Base-by-base conservation (phyloP, 345 rosid genomes). In the Syzygium aqueum region DNA sequence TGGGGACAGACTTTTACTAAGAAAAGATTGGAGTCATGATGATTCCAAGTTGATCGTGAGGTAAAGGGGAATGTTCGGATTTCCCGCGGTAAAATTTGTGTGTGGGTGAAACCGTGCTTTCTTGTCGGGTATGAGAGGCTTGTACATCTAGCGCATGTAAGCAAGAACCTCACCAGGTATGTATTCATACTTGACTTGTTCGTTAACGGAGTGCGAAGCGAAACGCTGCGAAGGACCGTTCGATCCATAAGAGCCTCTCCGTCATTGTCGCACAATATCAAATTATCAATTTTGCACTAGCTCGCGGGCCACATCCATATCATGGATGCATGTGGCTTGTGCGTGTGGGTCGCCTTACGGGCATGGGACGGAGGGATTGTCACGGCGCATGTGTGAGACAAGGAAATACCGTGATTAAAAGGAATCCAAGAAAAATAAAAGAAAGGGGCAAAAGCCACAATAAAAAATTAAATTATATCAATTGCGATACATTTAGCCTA, bases 71-170 rank as follows among this genome's bases (percentile, higher is more conserved):
- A 57, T 23, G 63, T 57, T 57, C 63, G 22, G 63, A 57, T 57
- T 25, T 25, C 28, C 14, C 30, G 16, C 5, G 16, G 30, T 27
- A 27, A 28, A 13, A 13, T 0, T 27, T 28, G 65, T 2, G 65
- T 2, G 28, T 0, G 16, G 17, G 4, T 15, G 0, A 13, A 13
- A 0, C 5, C 73, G 37, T n/a, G 37, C 9, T 61, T 37, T n/a
- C 33, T 3, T 61, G 73, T n/a, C 33, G 6, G 8, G 8, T 13
- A 9, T 11, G 16, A 51, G 53, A 2, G 63, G n/a, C 6, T 5
- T 23, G 11, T 57, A 10, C 63, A 25, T 25, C n/a, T 23, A 25
- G 63, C 12, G 23, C 23, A 53, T 53, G 57, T 19, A 17, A 9
- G 19, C 57, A 7, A 53, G 57, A 6, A 17, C 57, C 57, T 53